Evolutionary conservation across 345 rosid genomes (phyloP).

Genomic region (Adansonia digitata): DNA sequence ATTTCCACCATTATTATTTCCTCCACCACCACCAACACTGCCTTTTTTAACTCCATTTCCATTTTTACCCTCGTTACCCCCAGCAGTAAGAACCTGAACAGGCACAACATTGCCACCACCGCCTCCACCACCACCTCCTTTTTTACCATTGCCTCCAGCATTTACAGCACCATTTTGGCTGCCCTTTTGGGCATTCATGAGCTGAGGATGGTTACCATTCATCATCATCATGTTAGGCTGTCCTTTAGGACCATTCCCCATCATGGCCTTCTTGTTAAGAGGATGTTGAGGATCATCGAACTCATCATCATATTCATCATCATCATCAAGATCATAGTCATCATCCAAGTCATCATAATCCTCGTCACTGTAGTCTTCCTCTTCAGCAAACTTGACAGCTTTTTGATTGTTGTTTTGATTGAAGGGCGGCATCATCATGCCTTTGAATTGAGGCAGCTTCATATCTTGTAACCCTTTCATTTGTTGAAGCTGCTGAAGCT

Average conservation of each 20-base stretch:
- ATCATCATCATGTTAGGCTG: conserved; percentile 42
- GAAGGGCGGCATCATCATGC: conserved; percentile 52
- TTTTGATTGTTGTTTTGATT: conserved; percentile 39
- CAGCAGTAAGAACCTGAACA: conserved; percentile 35
- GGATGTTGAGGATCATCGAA: conserved; percentile 45
- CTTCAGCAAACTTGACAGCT: conserved; percentile 49
- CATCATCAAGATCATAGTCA: conserved; percentile 42
- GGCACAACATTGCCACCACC: conserved; percentile 32
- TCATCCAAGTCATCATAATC: conserved; percentile 42
- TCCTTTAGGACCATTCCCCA: conserved; percentile 40
- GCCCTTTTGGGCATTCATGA: conserved; percentile 50
- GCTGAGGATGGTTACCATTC: conserved; percentile 50
- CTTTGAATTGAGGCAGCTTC: conserved; percentile 64
- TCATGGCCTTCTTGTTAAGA: conserved; percentile 42
- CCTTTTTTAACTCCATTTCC: conserved; percentile 52
- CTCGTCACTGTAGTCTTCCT: conserved; percentile 47
- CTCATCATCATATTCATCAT: conserved; percentile 27
- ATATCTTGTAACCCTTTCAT: conserved; percentile 63
- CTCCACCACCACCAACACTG: conserved; percentile 32
- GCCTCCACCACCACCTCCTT: conserved; percentile 49
- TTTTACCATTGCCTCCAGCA: conserved; percentile 32
- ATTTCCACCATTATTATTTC: conserved; percentile 35
- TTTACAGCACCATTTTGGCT: conserved; percentile 37
- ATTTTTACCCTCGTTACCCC: conserved; percentile 33
- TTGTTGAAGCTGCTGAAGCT: conserved; percentile 50